Base-by-base conservation (phyloP, 208 protist species). In the Novymonas esmeraldas region DNA sequence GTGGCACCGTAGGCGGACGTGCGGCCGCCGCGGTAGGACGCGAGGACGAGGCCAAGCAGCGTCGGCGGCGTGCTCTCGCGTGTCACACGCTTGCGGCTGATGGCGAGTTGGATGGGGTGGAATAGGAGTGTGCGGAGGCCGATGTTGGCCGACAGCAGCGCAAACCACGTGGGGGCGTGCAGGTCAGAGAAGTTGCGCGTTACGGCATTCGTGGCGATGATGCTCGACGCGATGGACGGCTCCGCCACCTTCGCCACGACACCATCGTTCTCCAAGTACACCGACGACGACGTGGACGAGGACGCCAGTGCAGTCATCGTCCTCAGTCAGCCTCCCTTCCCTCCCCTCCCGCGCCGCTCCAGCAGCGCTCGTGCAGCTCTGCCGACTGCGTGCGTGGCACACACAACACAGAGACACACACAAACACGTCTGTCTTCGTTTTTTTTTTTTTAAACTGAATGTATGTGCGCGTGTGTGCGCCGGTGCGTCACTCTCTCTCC, bases 21-120 rank as follows among this genome's bases (percentile, higher is more conserved):
- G 50, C 33, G 41, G 1, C 85, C 85, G 13, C 87, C 87, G 10
- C 73, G 78, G 63, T 89, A 92, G 16, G 86, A 76, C 4, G 76
- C 76, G 22, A 52, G 56, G 28, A 93, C 66, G 1, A 92, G 67
- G 1, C 75, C 52, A 20, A 57, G 39, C 28, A 91, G 73, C 0
- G 79, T 85, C 34, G 87, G 85, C 14, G 85, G 70, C 22, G 28
- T 73, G 16, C 71, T 73, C 41, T 92, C 86, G 1, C 76, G 80
- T 38, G 80, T 93, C 29, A 96, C 70, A 26, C 91, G 88, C 62
- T 96, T 96, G 16, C 91, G 81, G 6, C 82, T 71, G 38, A 93
- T 79, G 48, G 88, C 81, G 49, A 96, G 70, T 50, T 92, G 73
- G 36, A 96, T 61, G 5, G 91, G 91, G 46, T 96, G 88, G 29